phyloP scores from a whole-genome alignment of 2,329 filamentous ascomycete genomes.

The Cladosporium oxysporum region DNA sequence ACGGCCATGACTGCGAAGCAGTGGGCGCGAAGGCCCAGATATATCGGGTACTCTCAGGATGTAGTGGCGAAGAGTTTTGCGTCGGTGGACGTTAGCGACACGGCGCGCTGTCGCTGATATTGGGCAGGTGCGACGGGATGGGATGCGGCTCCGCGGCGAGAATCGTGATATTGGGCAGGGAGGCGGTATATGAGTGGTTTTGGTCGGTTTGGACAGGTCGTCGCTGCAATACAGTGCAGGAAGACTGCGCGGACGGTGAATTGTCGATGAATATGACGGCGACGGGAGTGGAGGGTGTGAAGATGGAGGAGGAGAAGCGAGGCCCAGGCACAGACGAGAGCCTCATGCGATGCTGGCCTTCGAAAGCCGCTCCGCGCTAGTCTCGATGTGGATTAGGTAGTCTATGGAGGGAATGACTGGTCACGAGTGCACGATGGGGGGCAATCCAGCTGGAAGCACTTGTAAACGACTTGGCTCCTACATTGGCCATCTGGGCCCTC shows the following conservation, averaged over 20 bases:
- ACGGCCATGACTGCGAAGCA: conserved; percentile 20
- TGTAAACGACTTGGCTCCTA: background rate
- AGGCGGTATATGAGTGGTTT: background rate
- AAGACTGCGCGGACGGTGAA: background rate
- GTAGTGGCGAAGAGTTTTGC: background rate
- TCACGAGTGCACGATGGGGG: background rate
- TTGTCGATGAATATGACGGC: conserved; percentile 8
- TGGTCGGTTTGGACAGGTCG: background rate
- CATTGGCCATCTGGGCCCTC: background rate
- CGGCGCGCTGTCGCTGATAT: conserved; percentile 15
- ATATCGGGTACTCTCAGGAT: conserved; percentile 5
- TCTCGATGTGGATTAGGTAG: background rate
- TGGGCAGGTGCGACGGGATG: conserved; percentile 15
- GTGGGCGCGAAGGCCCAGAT: conserved; percentile 18
- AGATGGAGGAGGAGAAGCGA: conserved; percentile 18
- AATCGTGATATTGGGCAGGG: conserved; percentile 11
- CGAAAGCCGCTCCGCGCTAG: background rate
- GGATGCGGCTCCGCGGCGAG: conserved; percentile 17
- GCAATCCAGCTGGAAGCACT: background rate
- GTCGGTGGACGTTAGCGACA: background rate
- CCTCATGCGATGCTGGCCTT: conserved; percentile 13
- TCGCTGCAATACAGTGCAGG: background rate
- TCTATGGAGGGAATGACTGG: background rate
- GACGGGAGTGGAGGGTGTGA: background rate
- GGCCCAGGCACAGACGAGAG: conserved; percentile 2